Percentiles rank a stretch among this genome's conserved stretches.
These are phyloP conservation scores for Cinnamomum chago DNA, from an alignment of 164 flowering plant species.

Conservation along the genomic window DNA sequence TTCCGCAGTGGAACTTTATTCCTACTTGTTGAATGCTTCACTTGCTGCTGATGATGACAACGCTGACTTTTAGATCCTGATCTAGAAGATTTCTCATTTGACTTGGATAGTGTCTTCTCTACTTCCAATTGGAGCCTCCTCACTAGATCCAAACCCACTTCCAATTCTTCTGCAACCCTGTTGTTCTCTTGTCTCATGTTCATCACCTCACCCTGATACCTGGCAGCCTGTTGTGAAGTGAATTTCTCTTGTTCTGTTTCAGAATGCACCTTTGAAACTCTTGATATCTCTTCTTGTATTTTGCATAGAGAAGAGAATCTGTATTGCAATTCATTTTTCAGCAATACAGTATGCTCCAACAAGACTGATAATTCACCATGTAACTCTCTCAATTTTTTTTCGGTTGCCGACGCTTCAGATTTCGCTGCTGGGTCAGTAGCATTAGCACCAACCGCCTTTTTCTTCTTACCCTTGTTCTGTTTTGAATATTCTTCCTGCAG, in stretches of 20 bases:
- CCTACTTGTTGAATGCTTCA: conserved; percentile 21
- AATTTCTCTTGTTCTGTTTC: conserved; percentile 24
- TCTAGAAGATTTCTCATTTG: conserved; percentile 42
- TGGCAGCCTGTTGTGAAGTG: conserved; percentile 51
- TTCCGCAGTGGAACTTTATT: conserved; percentile 55
- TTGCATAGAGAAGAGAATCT: conserved; percentile 39
- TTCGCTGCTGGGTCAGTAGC: conserved; percentile 12
- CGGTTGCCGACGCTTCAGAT: conserved; percentile 44
- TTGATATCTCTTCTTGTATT: conserved; percentile 52
- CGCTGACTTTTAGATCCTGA: conserved; percentile 21
- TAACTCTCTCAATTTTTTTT: conserved; percentile 58
- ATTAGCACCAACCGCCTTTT: conserved; percentile 17
- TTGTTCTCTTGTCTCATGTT: conserved; percentile 77
- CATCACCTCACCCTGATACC: conserved; percentile 65
- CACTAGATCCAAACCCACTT: conserved; percentile 43
- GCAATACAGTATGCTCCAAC: conserved; percentile 51
- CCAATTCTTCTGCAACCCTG: conserved; percentile 53
- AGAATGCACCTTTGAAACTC: conserved; percentile 14
- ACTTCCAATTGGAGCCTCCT: conserved; percentile 36
- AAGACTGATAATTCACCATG: conserved; percentile 53
- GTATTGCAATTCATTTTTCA: conserved; percentile 49
- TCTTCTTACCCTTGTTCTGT: conserved; percentile 7
- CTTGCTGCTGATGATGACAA: conserved; percentile 15
- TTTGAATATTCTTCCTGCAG: conserved; percentile 37
- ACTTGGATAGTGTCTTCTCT: conserved; percentile 32